Evolutionary conservation across 2,329 filamentous ascomycete genomes (phyloP), one percentile per base, ranked within the genome.

Genomic region (Fusarium nygamai): DNA sequence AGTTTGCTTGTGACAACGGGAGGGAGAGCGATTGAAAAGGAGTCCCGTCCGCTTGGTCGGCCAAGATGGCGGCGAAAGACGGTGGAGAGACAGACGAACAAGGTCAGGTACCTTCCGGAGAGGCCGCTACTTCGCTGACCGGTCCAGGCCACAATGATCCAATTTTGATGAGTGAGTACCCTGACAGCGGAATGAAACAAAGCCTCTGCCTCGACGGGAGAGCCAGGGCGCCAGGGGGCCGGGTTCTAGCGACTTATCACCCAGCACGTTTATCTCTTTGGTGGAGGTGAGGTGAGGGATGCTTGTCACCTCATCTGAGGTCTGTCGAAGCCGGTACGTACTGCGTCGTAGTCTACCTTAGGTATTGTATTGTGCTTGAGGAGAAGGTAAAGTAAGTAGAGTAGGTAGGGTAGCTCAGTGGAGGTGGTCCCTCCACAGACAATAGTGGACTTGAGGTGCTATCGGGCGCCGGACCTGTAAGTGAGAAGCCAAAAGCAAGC

Each of bases 111-210:
- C 71, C 58, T 46, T 72, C 67, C 72, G 72, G 72, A 74, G 64
- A 74, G 67, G 71, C 72, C 71, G 72, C 70, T 72, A 51, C 56
- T 61, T 72, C 56, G 63, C 59, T 74, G 68, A 72, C 71, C 51
- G 67, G 71, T 74, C 71, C 63, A 74, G 71, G 71, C 63, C 71
- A 74, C 38, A 63, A 61, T 72, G 67, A 69, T 73, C 69, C 56
- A 73, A 51, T 69, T 73, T 73, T 70, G 64, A 72, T 57, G 69
- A 66, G 44, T 39, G 68, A 64, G 58, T 57, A 69, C 71, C 67
- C 71, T 74, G 67, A 72, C 50, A 27, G 64, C 54, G 56, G 57
- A 71, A 71, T 73, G 71, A 36, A 74, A 65, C 56, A 74, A 53
- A 74, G 63, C 59, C 67, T 74, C 67, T 74, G 71, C 50, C 29